Evolutionary conservation across 768 basidiomycete species (phyloP).

Genomic region (Mycena galericulata): DNA sequence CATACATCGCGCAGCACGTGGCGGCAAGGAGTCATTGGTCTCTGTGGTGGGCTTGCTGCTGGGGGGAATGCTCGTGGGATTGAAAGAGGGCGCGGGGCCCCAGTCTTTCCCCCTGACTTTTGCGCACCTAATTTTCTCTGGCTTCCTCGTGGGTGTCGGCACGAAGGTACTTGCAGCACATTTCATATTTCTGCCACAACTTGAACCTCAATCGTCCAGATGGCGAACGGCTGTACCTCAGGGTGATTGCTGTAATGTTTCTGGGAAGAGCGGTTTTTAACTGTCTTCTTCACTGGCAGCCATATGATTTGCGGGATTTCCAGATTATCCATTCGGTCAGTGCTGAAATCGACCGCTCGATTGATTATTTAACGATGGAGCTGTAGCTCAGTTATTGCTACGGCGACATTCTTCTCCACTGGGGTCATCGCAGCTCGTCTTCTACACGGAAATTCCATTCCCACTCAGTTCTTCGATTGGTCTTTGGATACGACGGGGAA

Average conservation of each 20-base stretch:
- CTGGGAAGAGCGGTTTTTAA: background rate
- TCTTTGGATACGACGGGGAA: conserved; percentile 51
- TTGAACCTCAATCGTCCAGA: conserved; percentile 44
- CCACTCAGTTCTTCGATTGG: conserved; percentile 51
- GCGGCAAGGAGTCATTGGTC: conserved; percentile 54
- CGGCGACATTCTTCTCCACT: conserved; percentile 64
- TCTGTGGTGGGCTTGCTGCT: conserved; percentile 60
- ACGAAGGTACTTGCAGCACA: conserved; percentile 56
- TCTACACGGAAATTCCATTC: conserved; percentile 45
- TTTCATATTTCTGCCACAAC: conserved; percentile 2
- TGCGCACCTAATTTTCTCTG: conserved; percentile 55
- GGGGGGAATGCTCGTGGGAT: conserved; percentile 60
- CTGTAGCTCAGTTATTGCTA: conserved; percentile 65
- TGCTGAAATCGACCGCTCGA: background rate
- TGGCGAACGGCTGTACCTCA: conserved; percentile 76
- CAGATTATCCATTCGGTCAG: conserved; percentile 65
- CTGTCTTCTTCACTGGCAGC: conserved; percentile 46
- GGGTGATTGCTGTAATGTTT: conserved; percentile 52
- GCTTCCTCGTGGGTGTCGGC: conserved; percentile 69
- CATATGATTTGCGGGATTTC: conserved; percentile 76
- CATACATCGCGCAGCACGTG: conserved; percentile 61
- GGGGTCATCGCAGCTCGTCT: conserved; percentile 58
- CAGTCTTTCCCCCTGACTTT: conserved; percentile 40
- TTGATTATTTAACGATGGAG: conserved; percentile 25
- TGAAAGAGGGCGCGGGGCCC: conserved; percentile 52